Percentiles rank a stretch among this genome's conserved stretches.
phyloP scores from a whole-genome alignment of 305 asterid species.

The Rubia peregrina region DNA sequence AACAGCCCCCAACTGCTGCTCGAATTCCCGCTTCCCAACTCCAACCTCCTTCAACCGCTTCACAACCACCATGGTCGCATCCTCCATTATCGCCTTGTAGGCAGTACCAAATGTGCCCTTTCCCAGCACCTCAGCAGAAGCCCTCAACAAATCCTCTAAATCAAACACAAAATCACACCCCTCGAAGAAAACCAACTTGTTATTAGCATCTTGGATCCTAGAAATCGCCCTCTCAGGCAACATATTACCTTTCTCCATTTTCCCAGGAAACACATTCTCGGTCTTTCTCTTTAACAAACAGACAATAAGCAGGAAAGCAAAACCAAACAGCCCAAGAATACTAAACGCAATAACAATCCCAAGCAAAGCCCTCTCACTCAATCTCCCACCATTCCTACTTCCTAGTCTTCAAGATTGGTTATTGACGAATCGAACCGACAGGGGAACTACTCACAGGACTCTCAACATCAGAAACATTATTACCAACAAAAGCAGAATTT shows the following conservation, averaged over 20 bases:
- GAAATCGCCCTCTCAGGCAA: constrained; percentile 75
- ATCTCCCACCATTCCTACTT: constrained; percentile 34
- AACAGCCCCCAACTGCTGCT: constrained; percentile 72
- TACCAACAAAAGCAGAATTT: constrained; percentile 54
- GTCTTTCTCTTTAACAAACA: constrained; percentile 43
- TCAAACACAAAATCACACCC: constrained; percentile 82
- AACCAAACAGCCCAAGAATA: constrained; percentile 60
- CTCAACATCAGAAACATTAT: constrained; percentile 41
- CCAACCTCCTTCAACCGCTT: constrained; percentile 84
- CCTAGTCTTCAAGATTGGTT: constrained; percentile 31
- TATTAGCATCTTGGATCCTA: constrained; percentile 58
- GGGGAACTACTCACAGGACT: constrained; percentile 35
- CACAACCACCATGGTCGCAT: constrained; percentile 74
- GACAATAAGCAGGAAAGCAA: constrained; percentile 55
- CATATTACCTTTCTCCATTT: constrained; percentile 64
- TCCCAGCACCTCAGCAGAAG: constrained; percentile 92
- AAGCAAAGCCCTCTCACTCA: constrained; percentile 61
- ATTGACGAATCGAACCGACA: constrained; percentile 39
- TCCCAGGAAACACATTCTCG: constrained; percentile 43
- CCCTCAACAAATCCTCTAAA: constrained; percentile 85
- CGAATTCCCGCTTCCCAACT: constrained; percentile 76
- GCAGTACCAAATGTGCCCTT: constrained; percentile 85
- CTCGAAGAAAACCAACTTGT: constrained; percentile 77
- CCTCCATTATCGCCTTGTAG: constrained; percentile 80
- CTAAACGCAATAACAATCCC: constrained; percentile 61